phyloP scores from a whole-genome alignment of 495 filamentous ascomycete genomes.

The Neurospora sp. region DNA sequence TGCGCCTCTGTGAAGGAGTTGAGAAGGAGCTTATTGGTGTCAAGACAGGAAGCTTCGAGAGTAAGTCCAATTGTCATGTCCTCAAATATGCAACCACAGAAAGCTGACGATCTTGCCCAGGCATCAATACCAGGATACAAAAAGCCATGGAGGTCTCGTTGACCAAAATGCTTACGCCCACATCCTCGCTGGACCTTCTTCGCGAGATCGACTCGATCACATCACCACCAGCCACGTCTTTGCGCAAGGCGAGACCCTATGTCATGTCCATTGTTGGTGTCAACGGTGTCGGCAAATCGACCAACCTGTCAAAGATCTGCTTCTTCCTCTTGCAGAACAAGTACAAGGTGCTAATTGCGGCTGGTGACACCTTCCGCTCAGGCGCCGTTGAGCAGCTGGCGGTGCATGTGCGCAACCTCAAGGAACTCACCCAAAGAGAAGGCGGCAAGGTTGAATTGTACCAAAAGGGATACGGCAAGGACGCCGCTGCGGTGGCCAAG shows the following conservation, averaged over 20 bases:
- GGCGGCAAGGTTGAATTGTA: slow-evolving; percentile 80
- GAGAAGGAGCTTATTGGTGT: slow-evolving; percentile 80
- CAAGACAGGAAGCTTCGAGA: slow-evolving; percentile 89
- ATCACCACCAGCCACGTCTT: slow-evolving; percentile 44
- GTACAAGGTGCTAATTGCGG: slow-evolving; percentile 88
- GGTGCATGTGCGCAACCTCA: slow-evolving; percentile 84
- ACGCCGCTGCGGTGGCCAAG: slow-evolving; percentile 88
- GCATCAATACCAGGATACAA: slow-evolving; percentile 70
- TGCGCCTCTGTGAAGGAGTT: slow-evolving; percentile 84
- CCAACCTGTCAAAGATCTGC: slow-evolving; percentile 91
- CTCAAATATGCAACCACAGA: not conserved
- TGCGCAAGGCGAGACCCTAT: slow-evolving; percentile 63
- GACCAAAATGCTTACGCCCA: slow-evolving; percentile 89
- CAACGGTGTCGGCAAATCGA: slow-evolving; percentile 96
- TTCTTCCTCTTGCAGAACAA: slow-evolving; percentile 96
- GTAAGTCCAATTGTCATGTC: slow-evolving; percentile 27
- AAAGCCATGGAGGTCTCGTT: slow-evolving; percentile 83
- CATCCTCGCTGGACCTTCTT: slow-evolving; percentile 84
- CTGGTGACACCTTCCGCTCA: slow-evolving; percentile 94
- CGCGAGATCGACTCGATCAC: slow-evolving; percentile 81
- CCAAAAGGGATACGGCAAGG: slow-evolving; percentile 95
- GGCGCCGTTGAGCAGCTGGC: slow-evolving; percentile 95
- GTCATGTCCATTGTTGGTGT: slow-evolving; percentile 97
- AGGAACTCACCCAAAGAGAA: slow-evolving; percentile 73
- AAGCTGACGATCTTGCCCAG: slow-evolving; percentile 18